Evolutionary conservation across 2,329 filamentous ascomycete genomes (phyloP), one percentile per base, ranked within the genome.

Genomic region (Claviceps paspali): DNA sequence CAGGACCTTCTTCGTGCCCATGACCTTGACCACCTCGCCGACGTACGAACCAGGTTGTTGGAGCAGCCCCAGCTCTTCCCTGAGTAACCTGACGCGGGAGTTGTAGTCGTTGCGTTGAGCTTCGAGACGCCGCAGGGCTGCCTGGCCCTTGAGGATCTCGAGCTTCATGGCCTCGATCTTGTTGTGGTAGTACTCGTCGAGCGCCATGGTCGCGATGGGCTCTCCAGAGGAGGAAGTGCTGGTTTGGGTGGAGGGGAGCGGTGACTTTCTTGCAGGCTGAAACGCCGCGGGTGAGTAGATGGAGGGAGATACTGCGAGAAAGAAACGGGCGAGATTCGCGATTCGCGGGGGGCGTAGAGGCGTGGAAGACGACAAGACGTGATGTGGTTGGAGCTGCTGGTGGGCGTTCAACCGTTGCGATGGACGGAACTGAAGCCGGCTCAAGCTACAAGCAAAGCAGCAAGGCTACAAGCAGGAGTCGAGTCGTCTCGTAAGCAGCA

Each of bases 101-200:
- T 98, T 98, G 73, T 96, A 96, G 65, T 98, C 91, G 57, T 98
- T 98, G 49, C 91, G 79, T 64, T 98, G 92, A 50, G 91, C 91
- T 70, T 98, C 91, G 51, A 98, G 75, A 56, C 91, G 79, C 50
- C 91, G 82, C 45, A 98, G 71, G 41, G 94, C 86, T 39, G 91
- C 88, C 67, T 98, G 91, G 39, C 91, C 88, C 65, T 96, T 88
- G 60, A 98, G 88, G 60, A 98, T 98, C 76, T 98, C 88, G 61
- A 98, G 86, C 81, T 96, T 96, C 83, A 96, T 94, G 61, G 82
- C 79, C 83, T 98, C 91, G 66, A 96, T 96, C 73, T 98, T 98
- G 73, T 96, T 96, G 67, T 91, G 84, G 64, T 93, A 98, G 69
- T 95, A 98, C 64, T 82, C 93, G 64, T 96, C 91, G 66, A 98